These are phyloP conservation scores for Nitzschia sp. DNA, from an alignment of 108 stramenopile genomes.

Conservation along the genomic window DNA sequence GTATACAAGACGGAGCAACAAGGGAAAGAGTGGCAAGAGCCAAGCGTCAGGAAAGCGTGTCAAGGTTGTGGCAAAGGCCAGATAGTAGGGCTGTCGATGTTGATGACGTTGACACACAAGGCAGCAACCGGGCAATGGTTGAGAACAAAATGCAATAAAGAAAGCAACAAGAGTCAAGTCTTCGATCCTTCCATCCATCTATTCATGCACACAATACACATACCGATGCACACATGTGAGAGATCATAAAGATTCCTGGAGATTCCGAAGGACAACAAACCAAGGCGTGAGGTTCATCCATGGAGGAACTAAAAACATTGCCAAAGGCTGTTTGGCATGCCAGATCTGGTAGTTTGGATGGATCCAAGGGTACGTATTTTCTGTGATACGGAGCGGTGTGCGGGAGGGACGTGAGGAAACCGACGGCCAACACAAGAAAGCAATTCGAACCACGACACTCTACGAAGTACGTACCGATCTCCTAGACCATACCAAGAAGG, in stretches of 20 bases:
- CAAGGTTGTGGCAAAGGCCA: conserved; percentile 57
- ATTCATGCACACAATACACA: too few relatives aligned
- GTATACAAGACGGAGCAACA: conserved; percentile 49
- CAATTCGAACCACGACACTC: too few relatives aligned
- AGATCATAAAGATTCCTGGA: not conserved
- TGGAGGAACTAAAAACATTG: conserved; percentile 58
- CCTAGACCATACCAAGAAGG: not conserved
- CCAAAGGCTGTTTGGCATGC: conserved; percentile 62
- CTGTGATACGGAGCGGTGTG: too few relatives aligned
- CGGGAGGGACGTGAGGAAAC: too few relatives aligned
- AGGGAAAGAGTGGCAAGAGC: conserved; percentile 75
- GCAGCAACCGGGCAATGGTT: too few relatives aligned
- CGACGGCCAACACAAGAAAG: too few relatives aligned
- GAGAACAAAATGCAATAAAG: too few relatives aligned
- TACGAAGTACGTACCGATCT: conserved; percentile 7
- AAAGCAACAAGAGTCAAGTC: too few relatives aligned
- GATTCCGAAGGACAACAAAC: conserved; percentile 50
- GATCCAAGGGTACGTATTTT: conserved; percentile 65
- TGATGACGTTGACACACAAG: not conserved
- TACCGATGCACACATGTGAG: not conserved
- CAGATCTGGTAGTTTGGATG: conserved; percentile 4
- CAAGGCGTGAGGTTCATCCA: conserved; percentile 42
- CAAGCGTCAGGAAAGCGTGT: conserved; percentile 70
- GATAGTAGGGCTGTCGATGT: conserved; percentile 8
- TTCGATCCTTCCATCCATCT: too few relatives aligned